These are phyloP conservation scores for Mortierella antarctica DNA, from an alignment of 192 early-diverging fungal species.

Conservation along the genomic window DNA sequence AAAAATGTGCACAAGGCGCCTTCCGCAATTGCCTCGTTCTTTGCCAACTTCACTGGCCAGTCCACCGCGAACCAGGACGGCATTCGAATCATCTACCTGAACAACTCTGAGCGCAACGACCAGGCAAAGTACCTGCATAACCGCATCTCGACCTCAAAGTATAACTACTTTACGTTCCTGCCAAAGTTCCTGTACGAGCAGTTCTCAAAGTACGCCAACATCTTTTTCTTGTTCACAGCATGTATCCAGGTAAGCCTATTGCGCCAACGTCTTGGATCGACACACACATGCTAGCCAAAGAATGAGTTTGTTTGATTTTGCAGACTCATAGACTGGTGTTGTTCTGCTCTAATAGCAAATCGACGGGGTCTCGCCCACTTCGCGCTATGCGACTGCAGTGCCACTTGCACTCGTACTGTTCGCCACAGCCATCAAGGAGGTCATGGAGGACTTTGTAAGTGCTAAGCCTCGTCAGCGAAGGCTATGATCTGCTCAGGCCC, in stretches of 20 bases:
- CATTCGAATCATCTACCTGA: constrained; percentile 88
- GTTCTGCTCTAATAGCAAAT: constrained; percentile 80
- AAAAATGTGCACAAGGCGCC: constrained; percentile 13
- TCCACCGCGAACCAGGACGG: constrained; percentile 32
- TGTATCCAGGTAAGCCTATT: constrained; percentile 80
- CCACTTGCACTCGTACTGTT: constrained; percentile 85
- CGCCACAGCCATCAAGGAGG: constrained; percentile 93
- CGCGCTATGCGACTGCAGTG: constrained; percentile 87
- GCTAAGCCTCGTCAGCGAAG: background rate
- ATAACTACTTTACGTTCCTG: constrained; percentile 92
- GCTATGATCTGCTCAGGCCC: background rate
- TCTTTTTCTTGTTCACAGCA: constrained; percentile 98
- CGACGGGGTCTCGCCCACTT: constrained; percentile 91
- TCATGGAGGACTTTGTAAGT: constrained; percentile 87
- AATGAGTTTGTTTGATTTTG: background rate
- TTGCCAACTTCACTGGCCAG: constrained; percentile 18
- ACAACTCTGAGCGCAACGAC: constrained; percentile 82
- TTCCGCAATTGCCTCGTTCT: constrained; percentile 9
- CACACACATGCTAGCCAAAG: background rate
- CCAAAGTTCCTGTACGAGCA: constrained; percentile 97
- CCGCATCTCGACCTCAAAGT: constrained; percentile 95
- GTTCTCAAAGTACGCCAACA: constrained; percentile 98
- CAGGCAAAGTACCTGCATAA: constrained; percentile 91
- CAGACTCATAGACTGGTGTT: background rate
- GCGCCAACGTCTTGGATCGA: background rate